Evolutionary conservation across 176 grass and related monocot genomes (phyloP).

Genomic region (Carex myosuroides): DNA sequence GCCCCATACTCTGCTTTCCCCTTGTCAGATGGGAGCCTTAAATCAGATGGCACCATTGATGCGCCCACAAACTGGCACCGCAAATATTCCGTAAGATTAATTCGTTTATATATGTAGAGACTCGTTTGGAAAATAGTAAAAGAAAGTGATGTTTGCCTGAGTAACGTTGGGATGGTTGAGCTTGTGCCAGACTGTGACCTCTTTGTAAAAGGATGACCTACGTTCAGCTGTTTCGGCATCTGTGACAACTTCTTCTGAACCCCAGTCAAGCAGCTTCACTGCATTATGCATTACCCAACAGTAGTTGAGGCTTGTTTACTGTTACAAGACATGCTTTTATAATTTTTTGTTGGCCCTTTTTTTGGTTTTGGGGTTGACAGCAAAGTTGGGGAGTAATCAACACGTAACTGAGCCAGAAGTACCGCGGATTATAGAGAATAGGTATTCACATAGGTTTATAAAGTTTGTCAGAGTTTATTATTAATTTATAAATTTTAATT

Average conservation of each 20-base stretch:
- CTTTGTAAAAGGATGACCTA: conserved; percentile 70
- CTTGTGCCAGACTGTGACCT: conserved; percentile 77
- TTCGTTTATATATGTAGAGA: neutral
- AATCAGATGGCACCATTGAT: conserved; percentile 62
- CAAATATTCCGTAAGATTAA: neutral
- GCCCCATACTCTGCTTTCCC: neutral
- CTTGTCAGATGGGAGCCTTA: conserved; percentile 53
- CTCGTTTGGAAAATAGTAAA: neutral
- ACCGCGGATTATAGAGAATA: too few species aligned
- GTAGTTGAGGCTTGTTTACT: neutral
- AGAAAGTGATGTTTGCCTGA: conserved; percentile 32
- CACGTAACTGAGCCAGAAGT: too few species aligned
- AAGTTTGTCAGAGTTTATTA: too few species aligned
- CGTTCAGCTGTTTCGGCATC: neutral
- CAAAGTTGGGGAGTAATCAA: neutral
- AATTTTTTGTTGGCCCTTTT: neutral
- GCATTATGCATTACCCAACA: conserved; percentile 19
- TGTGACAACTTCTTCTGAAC: conserved; percentile 27
- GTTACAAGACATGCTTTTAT: neutral
- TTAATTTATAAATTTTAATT: too few species aligned
- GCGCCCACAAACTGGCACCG: conserved; percentile 58
- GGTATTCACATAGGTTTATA: too few species aligned
- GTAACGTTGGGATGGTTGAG: conserved; percentile 83
- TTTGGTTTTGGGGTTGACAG: neutral
- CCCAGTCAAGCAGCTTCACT: conserved; percentile 91